phyloP scores from a whole-genome alignment of 2,329 filamentous ascomycete species.

The Huntiella abstrusa region DNA sequence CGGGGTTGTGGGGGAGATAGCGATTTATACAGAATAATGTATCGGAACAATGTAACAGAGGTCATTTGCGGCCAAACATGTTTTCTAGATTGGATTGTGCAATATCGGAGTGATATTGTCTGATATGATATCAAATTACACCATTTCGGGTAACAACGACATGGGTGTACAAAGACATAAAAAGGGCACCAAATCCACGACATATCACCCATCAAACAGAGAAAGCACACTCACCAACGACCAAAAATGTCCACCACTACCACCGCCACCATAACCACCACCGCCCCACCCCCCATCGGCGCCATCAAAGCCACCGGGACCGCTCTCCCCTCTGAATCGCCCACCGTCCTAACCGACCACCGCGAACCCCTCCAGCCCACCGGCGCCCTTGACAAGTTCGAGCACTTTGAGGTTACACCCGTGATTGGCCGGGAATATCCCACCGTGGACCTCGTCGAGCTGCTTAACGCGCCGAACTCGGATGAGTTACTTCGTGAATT shows the following conservation, averaged over 20 bases:
- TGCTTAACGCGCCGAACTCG: constrained; percentile 39
- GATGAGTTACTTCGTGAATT: constrained; percentile 47
- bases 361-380: constrained; percentile 27
- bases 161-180: too few species aligned
- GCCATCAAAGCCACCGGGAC: neutral
- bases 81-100: too few species aligned
- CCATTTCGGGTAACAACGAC: too few species aligned
- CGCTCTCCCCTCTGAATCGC: neutral
- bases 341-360: neutral
- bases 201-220: too few species aligned
- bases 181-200: too few species aligned
- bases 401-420: constrained; percentile 40
- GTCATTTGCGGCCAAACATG: too few species aligned
- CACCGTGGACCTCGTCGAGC: constrained; percentile 39
- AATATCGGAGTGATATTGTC: too few species aligned
- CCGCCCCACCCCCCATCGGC: neutral
- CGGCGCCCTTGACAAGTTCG: constrained; percentile 31
- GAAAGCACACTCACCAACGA: neutral
- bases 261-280: neutral
- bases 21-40: too few species aligned
- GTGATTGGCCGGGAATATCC: constrained; percentile 43
- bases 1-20: too few species aligned
- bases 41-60: too few species aligned
- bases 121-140: too few species aligned
- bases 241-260: neutral